Percentiles rank a stretch among this genome's conserved stretches.
Evolutionary conservation across 306 rosid genomes (phyloP).

Genomic region (Vigna angularis): DNA sequence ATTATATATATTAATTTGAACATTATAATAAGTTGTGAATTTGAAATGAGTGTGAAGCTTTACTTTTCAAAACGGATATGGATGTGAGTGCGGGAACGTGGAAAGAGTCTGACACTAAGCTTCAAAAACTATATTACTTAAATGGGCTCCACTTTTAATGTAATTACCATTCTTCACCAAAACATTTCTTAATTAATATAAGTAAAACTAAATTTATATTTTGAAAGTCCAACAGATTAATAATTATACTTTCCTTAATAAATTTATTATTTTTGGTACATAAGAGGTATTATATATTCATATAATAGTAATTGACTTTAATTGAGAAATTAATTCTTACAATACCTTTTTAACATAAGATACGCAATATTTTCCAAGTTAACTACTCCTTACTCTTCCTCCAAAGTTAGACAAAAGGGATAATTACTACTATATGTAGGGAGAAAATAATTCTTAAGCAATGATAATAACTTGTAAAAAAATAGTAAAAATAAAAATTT

Average conservation of each 20-base stretch:
- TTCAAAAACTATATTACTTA: neutral
- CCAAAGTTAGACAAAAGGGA: neutral
- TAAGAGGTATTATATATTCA: neutral
- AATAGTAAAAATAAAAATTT: neutral
- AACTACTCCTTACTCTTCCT: neutral
- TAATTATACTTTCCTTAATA: neutral
- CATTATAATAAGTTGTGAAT: neutral
- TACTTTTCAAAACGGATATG: neutral
- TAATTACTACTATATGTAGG: too few species aligned
- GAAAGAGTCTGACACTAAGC: constrained; percentile 1
- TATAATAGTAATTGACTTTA: neutral
- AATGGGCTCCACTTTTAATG: neutral
- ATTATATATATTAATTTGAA: neutral
- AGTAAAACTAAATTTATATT: neutral
- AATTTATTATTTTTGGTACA: neutral
- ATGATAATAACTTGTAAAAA: neutral
- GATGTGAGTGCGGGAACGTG: constrained; percentile 29
- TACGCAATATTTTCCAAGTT: neutral
- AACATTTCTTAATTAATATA: neutral
- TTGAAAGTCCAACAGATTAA: neutral
- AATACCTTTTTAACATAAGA: neutral
- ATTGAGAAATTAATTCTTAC: neutral
- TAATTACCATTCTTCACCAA: constrained; percentile 15
- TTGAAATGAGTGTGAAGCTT: neutral
- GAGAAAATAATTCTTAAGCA: too few species aligned